Base-by-base conservation (phyloP, 1,284 basidiomycete species). In the Naganishia albida region DNA sequence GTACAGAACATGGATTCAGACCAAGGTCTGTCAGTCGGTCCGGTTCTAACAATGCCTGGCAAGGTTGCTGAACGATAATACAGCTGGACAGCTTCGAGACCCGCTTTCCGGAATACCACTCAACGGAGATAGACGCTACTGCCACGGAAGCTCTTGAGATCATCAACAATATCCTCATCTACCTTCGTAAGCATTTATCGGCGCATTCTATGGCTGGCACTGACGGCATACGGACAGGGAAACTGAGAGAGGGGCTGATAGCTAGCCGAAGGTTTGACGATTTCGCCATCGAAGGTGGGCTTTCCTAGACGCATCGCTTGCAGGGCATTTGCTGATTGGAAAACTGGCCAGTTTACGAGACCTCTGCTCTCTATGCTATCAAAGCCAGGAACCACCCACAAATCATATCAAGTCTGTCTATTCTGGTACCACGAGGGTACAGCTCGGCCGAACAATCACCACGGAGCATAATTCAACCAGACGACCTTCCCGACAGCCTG, bases 241-340 rank as follows among this genome's bases (percentile, higher is more conserved):
- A 80, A 65, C 68, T 80, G 20, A 68, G 78, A 40, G 78, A 80
- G 69, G 78, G 78, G 0, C 72, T 80, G 0, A 72, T 78, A 7
- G 77, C 78, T 8, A 73, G 74, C 12, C 54, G 69, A 23, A 69
- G 78, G 13, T 67, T 73, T 3, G 78, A 79, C 68, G 55, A 18
- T 0, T 80, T 80, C 54, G 75, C 78, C 1, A 71, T 78, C 6
- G 73, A 78, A 68, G 78, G 77, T 77, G 55, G 48, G 72, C 67
- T 15, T 6, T 25, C 1, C 6, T 20, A 6, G 44, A 34, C 51
- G 28, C 12, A 3, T 25, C 34, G 8, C 16, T 52, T 16, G n/a
- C 16, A 18, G 28, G 20, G n/a, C 23, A 44, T 28, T 42, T 44
- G 20, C n/a, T 23, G 18, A 26, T 26, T 46, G 62, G 69, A 43